phyloP scores from a whole-genome alignment of 495 filamentous ascomycete genomes.

The Niebla homalea region DNA sequence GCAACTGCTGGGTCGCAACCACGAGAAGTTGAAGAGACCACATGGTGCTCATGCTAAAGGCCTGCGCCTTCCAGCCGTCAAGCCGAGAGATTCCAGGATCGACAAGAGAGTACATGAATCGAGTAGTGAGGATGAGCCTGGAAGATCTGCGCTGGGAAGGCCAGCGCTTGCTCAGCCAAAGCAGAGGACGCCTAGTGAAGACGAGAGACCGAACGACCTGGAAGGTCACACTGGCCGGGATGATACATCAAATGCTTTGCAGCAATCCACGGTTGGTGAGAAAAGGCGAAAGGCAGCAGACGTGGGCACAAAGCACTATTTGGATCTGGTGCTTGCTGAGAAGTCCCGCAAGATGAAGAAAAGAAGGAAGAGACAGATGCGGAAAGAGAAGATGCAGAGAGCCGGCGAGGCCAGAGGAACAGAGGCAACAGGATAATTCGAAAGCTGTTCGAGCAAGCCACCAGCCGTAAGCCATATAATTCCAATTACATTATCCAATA shows the following conservation, averaged over 20 bases:
- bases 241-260: neutral
- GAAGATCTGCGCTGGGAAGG: constrained; percentile 42
- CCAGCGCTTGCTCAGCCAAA: neutral
- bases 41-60: neutral
- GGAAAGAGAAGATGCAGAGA: constrained; percentile 23
- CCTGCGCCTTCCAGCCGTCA: constrained; percentile 1
- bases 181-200: too few relatives aligned
- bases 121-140: constrained; percentile 43
- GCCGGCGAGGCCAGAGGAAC: too few relatives aligned
- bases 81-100: constrained; percentile 18
- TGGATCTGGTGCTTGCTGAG: constrained; percentile 39
- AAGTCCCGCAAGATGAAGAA: constrained; percentile 37
- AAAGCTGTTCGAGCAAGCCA: too few relatives aligned
- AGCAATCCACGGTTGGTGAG: too few relatives aligned
- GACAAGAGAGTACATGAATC: constrained; percentile 12
- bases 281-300: too few relatives aligned
- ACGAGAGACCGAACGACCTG: too few relatives aligned
- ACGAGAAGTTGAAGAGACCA: neutral
- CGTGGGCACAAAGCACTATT: constrained; percentile 22
- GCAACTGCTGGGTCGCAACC: constrained; percentile 29
- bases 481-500: too few relatives aligned
- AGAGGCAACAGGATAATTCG: too few relatives aligned
- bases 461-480: too few relatives aligned
- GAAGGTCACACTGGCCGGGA: too few relatives aligned
- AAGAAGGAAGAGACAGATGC: constrained; percentile 42